Conservation (phyloP, 192 early-diverging fungal species). For the Umbelopsis sp. region DNA sequence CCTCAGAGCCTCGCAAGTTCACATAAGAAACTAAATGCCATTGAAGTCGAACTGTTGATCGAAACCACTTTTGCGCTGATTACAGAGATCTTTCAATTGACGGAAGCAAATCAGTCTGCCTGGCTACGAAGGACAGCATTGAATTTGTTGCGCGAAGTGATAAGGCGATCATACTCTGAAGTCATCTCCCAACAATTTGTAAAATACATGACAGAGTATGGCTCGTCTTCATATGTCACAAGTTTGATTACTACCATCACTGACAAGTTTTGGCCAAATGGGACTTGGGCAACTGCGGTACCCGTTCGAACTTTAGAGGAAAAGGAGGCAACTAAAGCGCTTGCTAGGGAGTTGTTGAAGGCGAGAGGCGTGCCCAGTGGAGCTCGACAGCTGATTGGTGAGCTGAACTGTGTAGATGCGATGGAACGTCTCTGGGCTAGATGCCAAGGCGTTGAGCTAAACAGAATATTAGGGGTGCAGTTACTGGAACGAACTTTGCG, state of each 20-base stretch:
- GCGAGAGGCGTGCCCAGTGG: conserved; percentile 28
- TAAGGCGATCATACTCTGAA: conserved; percentile 39
- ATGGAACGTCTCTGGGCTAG: conserved; percentile 42
- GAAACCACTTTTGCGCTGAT: conserved; percentile 41
- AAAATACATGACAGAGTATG: conserved; percentile 31
- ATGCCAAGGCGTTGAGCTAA: conserved; percentile 30
- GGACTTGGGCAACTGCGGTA: conserved; percentile 15
- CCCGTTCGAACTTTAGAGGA: conserved; percentile 25
- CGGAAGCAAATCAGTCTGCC: conserved; percentile 35
- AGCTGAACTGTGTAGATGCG: conserved; percentile 33
- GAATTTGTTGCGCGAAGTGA: conserved; percentile 38
- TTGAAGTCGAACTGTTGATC: conserved; percentile 38
- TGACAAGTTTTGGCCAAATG: conserved; percentile 38
- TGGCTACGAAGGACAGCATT: conserved; percentile 42
- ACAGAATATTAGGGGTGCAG: conserved; percentile 39
- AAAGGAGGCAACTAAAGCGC: conserved; percentile 23
- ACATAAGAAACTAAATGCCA: conserved; percentile 23
- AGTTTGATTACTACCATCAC: conserved; percentile 7
- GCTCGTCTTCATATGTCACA: conserved; percentile 28
- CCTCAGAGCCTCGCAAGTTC: neutral
- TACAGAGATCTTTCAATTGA: conserved; percentile 39
- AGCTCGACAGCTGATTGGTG: conserved; percentile 38
- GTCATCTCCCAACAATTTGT: conserved; percentile 34
- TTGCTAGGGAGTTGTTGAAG: conserved; percentile 28
- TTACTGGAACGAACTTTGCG: conserved; percentile 34